phyloP scores from a whole-genome alignment of 441 rosid species.

The Pelargonium myrrhifolium region DNA sequence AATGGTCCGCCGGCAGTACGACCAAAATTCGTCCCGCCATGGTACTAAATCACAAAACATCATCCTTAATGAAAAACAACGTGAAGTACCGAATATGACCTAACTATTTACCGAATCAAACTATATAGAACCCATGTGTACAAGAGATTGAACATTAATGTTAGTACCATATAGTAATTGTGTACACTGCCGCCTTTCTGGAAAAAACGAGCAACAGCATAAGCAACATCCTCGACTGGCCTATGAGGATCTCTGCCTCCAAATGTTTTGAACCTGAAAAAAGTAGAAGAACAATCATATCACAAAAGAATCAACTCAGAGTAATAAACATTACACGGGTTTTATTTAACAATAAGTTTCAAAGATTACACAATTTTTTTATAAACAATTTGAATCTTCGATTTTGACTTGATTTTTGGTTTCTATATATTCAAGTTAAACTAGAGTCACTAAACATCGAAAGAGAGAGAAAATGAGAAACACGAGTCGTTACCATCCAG shows the following conservation, averaged over 20 bases:
- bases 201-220: conserved; percentile 83
- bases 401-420: not conserved
- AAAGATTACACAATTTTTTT: too few relatives aligned
- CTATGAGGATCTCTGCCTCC: conserved; percentile 90
- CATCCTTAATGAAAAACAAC: not conserved
- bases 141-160: conserved; percentile 17
- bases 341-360: too few relatives aligned
- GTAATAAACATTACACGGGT: too few relatives aligned
- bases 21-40: conserved; percentile 94
- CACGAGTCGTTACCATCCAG: conserved; percentile 63
- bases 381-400: not conserved
- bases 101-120: not conserved
- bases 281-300: not conserved
- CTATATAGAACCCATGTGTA: not conserved
- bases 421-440: not conserved
- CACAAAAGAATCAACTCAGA: not conserved
- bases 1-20: conserved; percentile 96
- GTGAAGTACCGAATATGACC: not conserved
- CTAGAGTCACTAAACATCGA: not conserved
- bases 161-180: conserved; percentile 81
- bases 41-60: conserved; percentile 47
- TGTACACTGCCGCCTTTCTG: conserved; percentile 85
- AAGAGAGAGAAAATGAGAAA: not conserved
- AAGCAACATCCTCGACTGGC: conserved; percentile 85
- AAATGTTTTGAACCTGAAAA: conserved; percentile 77